Base-by-base conservation (phyloP, 2,329 filamentous ascomycete genomes). In the Aspergillus tubingensis region DNA sequence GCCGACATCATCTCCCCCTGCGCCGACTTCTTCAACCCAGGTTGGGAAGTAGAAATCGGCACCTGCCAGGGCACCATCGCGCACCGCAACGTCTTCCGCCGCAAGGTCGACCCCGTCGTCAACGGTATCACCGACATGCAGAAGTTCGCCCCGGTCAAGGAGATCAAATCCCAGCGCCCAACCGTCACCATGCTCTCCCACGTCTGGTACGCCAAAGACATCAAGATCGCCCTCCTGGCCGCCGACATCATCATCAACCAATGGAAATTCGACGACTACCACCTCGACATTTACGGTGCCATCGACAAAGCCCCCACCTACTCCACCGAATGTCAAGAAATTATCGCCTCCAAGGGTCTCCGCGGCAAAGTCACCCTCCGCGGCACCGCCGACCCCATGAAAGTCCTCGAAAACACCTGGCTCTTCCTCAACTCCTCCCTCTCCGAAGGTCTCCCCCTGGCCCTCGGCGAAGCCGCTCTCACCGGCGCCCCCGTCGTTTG, bases 111-210 rank as follows among this genome's bases (percentile, higher is more conserved):
- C 63, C 86, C 86, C 1, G 85, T 88, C 38, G 85, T 88, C 64
- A 88, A 88, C 67, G 86, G 86, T 54, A 87, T 88, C 64, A 83
- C 82, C 52, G 84, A 88, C 68, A 87, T 86, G 84, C 83, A 85
- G 51, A 84, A 83, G 60, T 88, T 88, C 69, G 74, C 83, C 36
- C 86, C 86, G 0, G 82, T 88, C 19, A 81, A 85, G 50, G 81
- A 85, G 57, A 85, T 87, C 65, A 83, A 83, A 54, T 83, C 85
- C 0, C 79, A 83, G 60, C 80, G 79, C 21, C 86, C 86, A 2
- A 88, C 86, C 0, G 86, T 87, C 2, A 86, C 85, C 25, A 88
- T 88, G 86, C 71, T 88, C 53, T 88, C 86, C 21, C 86, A 88
- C 50, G 72, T 78, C 23, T 77, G 76, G 74, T 78, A 77, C 67